These are phyloP conservation scores for Firmiana major DNA, from an alignment of 345 rosid genomes.

Conservation along the genomic window DNA sequence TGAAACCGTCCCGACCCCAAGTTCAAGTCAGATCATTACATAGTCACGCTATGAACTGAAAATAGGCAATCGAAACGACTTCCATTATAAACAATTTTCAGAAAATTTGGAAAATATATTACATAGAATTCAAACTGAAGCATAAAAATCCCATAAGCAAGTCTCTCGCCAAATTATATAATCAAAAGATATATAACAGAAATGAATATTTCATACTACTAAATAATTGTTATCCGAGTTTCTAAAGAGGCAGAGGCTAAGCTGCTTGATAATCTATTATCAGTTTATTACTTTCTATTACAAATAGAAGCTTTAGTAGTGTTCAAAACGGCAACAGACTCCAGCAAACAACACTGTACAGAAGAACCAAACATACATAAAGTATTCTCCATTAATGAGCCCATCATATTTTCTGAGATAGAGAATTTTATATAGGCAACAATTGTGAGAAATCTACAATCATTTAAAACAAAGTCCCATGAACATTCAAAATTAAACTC, in stretches of 20 bases:
- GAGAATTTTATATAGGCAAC: background rate
- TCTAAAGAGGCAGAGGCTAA: background rate
- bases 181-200: background rate
- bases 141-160: background rate
- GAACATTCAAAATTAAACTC: background rate
- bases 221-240: background rate
- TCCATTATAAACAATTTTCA: constrained; percentile 16
- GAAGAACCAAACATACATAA: background rate
- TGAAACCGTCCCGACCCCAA: constrained; percentile 7
- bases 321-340: background rate
- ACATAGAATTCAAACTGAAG: background rate
- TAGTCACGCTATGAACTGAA: constrained; percentile 23
- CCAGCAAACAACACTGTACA: background rate
- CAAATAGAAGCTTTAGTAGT: background rate
- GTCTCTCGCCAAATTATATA: background rate
- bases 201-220: background rate
- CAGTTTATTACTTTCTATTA: background rate
- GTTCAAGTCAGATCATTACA: constrained; percentile 15
- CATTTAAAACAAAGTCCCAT: background rate
- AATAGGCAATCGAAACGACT: constrained; percentile 18
- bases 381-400: background rate
- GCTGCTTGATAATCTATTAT: background rate
- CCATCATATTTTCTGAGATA: background rate
- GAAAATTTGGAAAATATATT: background rate
- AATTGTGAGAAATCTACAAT: background rate